Evolutionary conservation across 805 yeast genomes (phyloP), one percentile per base, ranked within the genome.

Genomic region (Tetrapisispora namnaoensis): DNA sequence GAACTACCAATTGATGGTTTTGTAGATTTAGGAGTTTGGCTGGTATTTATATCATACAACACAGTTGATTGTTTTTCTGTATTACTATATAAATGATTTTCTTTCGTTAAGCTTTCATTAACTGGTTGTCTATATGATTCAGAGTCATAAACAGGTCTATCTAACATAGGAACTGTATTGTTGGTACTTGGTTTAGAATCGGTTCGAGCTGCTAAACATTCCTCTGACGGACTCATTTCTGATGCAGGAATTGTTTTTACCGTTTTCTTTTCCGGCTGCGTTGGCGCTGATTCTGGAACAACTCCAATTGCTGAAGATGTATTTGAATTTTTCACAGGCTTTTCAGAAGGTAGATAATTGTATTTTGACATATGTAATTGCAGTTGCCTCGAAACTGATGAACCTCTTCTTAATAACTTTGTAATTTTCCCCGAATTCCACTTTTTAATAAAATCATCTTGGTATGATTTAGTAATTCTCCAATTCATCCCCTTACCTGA

Each of bases 401-500:
- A 78, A 9, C 91, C 91, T 59, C 90, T 72, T 68, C 87, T 79
- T 21, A 53, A 51, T 17, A 79, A 73, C 58, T 83, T 84, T 58
- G 79, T 76, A 41, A 84, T 67, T 36, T 82, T 75, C 10, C 96
- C 96, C 47, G 77, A 79, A 48, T 78, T 78, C 69, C 90, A 81
- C 70, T 87, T 86, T 55, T 75, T 77, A 63, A 91, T 67, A 58
- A 90, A 90, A 55, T 93, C 98, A 44, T 81, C 80, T 57, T 84
- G 80, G 65, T 85, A 89, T 43, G 80, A 70, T 41, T 88, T 93
- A 52, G 87, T 80, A 49, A 93, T 90, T 70, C 88, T 95, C 99
- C 99, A 93, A 67, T 89, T 89, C 93, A 91, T 90, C 52, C 98
- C 98, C 66, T 91, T 93, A n/a, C 98, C 97, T 0, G 96, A 95